Evolutionary conservation across 257 asterid genomes (phyloP).

Genomic region (Solanum pinnatisectum): DNA sequence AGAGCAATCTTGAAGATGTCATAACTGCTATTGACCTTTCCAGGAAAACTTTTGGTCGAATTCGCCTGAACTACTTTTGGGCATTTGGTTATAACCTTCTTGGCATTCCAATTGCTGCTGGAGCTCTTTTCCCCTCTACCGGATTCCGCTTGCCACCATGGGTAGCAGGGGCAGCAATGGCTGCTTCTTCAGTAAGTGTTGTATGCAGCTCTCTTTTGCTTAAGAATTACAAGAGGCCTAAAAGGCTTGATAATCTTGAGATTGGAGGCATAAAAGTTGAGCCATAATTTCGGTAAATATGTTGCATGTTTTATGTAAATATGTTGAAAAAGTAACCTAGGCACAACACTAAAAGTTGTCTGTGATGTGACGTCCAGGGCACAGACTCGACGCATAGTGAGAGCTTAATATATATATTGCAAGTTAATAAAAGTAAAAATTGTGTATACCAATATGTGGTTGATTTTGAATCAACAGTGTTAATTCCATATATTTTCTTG

Average conservation of each 20-base stretch:
- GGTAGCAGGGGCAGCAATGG: conserved; percentile 60
- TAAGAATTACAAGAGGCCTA: conserved; percentile 36
- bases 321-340: not conserved
- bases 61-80: conserved; percentile 24
- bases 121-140: conserved; percentile 17
- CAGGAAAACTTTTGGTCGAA: conserved; percentile 18
- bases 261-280: conserved; percentile 22
- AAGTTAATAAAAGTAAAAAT: not conserved
- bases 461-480: not conserved
- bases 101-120: conserved; percentile 29
- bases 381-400: too few relatives aligned
- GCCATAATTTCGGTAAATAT: not conserved
- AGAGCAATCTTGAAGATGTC: conserved; percentile 26
- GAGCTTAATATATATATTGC: not conserved
- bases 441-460: not conserved
- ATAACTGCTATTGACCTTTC: conserved; percentile 31
- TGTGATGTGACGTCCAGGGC: too few relatives aligned
- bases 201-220: conserved; percentile 52
- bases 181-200: conserved; percentile 46
- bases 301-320: not conserved
- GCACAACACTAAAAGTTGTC: not conserved
- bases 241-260: conserved; percentile 16
- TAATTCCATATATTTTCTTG: not conserved
- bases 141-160: conserved; percentile 40
- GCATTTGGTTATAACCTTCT: conserved; percentile 26